Base-by-base conservation (phyloP, 345 rosid genomes). In the Mercurialis annua region DNA sequence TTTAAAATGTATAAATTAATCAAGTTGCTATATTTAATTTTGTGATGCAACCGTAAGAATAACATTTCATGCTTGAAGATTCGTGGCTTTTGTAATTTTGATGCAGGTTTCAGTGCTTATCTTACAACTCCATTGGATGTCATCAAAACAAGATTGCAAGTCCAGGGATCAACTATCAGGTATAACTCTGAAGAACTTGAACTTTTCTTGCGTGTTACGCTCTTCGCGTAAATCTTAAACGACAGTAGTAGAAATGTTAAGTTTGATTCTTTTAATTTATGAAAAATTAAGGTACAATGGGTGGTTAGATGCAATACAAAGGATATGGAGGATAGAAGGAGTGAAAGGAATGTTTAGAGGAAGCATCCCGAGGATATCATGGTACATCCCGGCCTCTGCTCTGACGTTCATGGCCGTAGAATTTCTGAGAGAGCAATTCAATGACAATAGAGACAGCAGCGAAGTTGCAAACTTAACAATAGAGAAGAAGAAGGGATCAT, bases 361-460 rank as follows among this genome's bases (percentile, higher is more conserved):
- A 73, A 92, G 98, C 77, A 69, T 92, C 69, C 97, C 98, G 23
- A 83, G 98, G 71, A 87, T 90, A 62, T 81, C 89, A 62, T 92
- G 98, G 98, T 88, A 92, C 68, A 80, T 92, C 74, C 97, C 98
- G 23, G 98, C 98, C 38, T 90, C 96, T 11, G 97, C 98, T 42
- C 92, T 92, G 17, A 92, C 91, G 12, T 92, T 92, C 89, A 92
- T 92, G 98, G 98, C 93, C 26, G 92, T 92, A 12, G 98, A 92
- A 78, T 88, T 86, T 74, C 88, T 92, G 26, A 83, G 98, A 69
- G 89, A 80, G 30, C 81, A 70, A 27, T 92, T 92, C 77, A 87
- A 86, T 59, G 83, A 84, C 61, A 77, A 76, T 63, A 34, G 63
- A 46, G 78, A 77, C 14, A 40, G 30, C 2, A 69, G 33, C 34